Evolutionary conservation across 331 rosid genomes (phyloP).

Genomic region (Cydonia oblonga): DNA sequence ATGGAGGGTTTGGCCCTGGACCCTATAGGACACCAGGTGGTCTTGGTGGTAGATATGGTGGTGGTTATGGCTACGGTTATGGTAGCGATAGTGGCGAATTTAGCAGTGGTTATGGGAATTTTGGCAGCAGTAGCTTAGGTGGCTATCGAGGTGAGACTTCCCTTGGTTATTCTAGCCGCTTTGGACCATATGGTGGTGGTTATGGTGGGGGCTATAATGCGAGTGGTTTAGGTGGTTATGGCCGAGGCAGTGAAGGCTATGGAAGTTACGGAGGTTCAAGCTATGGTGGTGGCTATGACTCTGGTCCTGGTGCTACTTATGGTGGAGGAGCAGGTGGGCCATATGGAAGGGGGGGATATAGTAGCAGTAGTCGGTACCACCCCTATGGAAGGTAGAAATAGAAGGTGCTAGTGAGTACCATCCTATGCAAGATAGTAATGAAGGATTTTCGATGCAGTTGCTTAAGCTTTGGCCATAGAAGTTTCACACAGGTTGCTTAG

Average conservation of each 20-base stretch:
- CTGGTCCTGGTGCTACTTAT: conserved; percentile 44
- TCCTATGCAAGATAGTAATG: conserved; percentile 32
- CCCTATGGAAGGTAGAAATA: conserved; percentile 49
- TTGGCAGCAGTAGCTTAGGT: conserved; percentile 53
- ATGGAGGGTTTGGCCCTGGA: conserved; percentile 47
- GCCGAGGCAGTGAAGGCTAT: conserved; percentile 52
- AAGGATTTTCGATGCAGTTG: conserved; percentile 24
- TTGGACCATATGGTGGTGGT: conserved; percentile 47
- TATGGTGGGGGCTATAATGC: conserved; percentile 44
- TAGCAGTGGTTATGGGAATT: conserved; percentile 50
- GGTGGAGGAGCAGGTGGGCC: conserved; percentile 53
- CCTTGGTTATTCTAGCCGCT: conserved; percentile 48
- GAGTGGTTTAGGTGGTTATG: conserved; percentile 48
- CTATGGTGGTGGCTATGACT: conserved; percentile 49
- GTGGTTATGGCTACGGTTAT: conserved; percentile 54
- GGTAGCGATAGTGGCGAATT: conserved; percentile 43
- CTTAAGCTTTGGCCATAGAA: conserved; percentile 39
- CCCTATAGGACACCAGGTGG: conserved; percentile 48
- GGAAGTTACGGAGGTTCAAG: conserved; percentile 41
- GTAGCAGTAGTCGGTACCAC: conserved; percentile 58
- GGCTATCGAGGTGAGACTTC: conserved; percentile 50
- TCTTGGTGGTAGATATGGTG: conserved; percentile 38
- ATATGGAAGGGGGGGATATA: conserved; percentile 61
- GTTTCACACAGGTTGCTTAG: conserved; percentile 36
- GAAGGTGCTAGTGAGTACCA: conserved; percentile 20